These are phyloP conservation scores for Eimeria nieschulzi DNA, from an alignment of 169 alveolate species.

Conservation along the genomic window DNA sequence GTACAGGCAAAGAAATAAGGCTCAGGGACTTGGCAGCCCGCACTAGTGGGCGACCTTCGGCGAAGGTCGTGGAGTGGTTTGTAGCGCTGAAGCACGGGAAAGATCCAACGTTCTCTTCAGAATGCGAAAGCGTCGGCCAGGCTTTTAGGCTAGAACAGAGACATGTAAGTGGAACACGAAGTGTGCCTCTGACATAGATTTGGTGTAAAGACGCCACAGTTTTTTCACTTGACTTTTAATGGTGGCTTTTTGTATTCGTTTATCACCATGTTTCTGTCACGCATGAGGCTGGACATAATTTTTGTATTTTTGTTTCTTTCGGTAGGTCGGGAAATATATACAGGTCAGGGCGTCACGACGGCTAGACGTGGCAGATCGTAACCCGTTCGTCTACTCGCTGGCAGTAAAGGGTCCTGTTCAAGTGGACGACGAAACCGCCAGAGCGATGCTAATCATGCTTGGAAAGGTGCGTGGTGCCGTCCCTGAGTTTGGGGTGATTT, in stretches of 20 bases:
- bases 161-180: neutral
- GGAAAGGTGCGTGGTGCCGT: constrained; percentile 15
- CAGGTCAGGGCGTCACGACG: constrained; percentile 65
- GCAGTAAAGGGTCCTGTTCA: constrained; percentile 71
- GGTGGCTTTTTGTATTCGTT: no score
- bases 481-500: no score
- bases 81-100: constrained; percentile 45
- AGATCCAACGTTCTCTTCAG: constrained; percentile 30
- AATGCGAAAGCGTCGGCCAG: constrained; percentile 24
- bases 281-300: no score
- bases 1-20: constrained; percentile 41
- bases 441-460: constrained; percentile 48
- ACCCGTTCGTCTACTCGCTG: constrained; percentile 63
- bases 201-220: neutral
- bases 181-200: neutral
- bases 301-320: neutral
- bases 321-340: constrained; percentile 53
- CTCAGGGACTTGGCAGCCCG: constrained; percentile 61
- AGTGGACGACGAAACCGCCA: constrained; percentile 40
- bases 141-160: constrained; percentile 14
- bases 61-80: constrained; percentile 71
- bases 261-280: no score
- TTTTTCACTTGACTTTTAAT: no score
- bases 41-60: neutral
- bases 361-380: neutral